phyloP scores from a whole-genome alignment of 1,284 basidiomycete genomes.

The Trichosporon ovoides region DNA sequence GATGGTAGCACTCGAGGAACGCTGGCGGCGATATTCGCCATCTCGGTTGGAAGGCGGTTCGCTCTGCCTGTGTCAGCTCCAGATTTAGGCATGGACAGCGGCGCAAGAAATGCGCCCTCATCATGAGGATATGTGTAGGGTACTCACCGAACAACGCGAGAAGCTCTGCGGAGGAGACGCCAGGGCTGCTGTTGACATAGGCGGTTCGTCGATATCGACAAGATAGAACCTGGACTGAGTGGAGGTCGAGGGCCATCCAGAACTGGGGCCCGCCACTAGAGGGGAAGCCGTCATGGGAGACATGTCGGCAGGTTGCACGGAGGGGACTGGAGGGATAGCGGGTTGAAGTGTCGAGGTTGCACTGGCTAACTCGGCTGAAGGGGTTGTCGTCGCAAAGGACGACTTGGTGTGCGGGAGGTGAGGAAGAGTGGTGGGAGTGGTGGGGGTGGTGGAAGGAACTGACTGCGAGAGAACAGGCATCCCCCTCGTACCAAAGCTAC shows the following conservation, averaged over 20 bases:
- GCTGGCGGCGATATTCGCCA: constrained; percentile 7
- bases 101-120: too few species aligned
- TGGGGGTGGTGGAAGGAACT: background rate
- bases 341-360: too few species aligned
- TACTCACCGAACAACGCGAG: constrained; percentile 15
- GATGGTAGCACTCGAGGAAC: constrained; percentile 11
- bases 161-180: constrained; percentile 5
- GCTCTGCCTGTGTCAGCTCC: constrained; percentile 11
- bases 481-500: constrained; percentile 3
- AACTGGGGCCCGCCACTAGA: background rate
- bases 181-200: background rate
- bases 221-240: constrained; percentile 13
- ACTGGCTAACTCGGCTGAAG: background rate
- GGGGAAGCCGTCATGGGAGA: constrained; percentile 1
- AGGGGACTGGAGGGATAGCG: background rate
- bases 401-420: background rate
- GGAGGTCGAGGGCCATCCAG: background rate
- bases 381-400: constrained; percentile 2
- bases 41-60: constrained; percentile 15
- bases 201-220: constrained; percentile 9
- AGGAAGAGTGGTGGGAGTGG: too few species aligned
- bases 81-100: too few species aligned
- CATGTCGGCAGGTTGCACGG: background rate
- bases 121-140: too few species aligned
- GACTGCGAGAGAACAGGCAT: constrained; percentile 1